Evolutionary conservation across 2,329 filamentous ascomycete species (phyloP), one percentile per base, ranked within the genome.

Genomic region (Botrytis medusae): DNA sequence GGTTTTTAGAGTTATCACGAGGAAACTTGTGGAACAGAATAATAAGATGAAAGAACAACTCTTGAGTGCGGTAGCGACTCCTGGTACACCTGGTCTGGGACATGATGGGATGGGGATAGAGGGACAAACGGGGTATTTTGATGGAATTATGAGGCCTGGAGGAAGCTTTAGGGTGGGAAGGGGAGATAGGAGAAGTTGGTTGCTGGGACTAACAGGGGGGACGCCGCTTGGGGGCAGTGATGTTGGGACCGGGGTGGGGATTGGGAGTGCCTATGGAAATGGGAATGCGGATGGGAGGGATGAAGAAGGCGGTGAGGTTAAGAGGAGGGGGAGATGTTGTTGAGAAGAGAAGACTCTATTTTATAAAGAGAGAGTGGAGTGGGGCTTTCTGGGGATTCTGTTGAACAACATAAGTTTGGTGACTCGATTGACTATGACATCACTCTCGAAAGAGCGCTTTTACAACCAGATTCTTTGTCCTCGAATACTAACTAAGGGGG

Each of bases 1-100:
- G 83, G 94, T 99, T 0, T 98, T 98, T 79, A 88, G 95, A 2
- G 93, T 97, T 40, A 92, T 94, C 63, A 96, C 95, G 14, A 86
- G 97, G 79, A 97, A 97, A 83, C 83, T 92, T 29, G 90, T 91
- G 8, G 95, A 98, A 84, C 89, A 95, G 79, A 84, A 86, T 74
- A 85, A 91, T 73, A 86, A 85, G 63, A 80, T 87, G 22, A 87
- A 88, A 74, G 83, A 85, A 22, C 86, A 87, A 70, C 81, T 84
- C 29, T 75, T 83, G 67, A 83, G 85, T 71, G 83, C 85, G 60
- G 82, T 83, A 14, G 81, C 82, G 37, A 86, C 85, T 20, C 85
- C 86, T 2, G 84, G 84, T 0, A 74, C 82, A 10, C 76, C 78
- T 20, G 48, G 48, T 54, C 4, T 54, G n/a, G 83, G 82, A 76